Percentiles rank a stretch among this genome's conserved stretches.
Conservation (phyloP, 805 yeast species). For the Yarrowia sp. region DNA sequence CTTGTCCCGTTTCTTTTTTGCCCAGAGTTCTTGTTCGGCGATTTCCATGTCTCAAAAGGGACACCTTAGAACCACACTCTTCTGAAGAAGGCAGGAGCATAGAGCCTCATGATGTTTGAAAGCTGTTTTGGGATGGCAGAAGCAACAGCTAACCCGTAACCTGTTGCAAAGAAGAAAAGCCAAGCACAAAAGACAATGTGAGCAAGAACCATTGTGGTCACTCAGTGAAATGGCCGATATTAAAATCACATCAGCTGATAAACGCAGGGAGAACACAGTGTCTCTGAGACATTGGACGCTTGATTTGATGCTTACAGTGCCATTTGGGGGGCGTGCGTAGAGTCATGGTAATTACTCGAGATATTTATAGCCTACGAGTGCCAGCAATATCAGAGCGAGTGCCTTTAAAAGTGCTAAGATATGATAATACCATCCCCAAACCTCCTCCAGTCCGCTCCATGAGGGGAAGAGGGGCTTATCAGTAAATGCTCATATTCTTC, state of each 20-base stretch:
- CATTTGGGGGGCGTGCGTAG: background rate
- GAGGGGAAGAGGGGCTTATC: too few species aligned
- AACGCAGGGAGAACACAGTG: slow-evolving; percentile 2
- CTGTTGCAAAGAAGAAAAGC: too few species aligned
- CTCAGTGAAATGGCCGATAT: too few species aligned
- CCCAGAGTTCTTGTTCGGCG: background rate
- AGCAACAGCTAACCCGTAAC: too few species aligned
- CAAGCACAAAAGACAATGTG: too few species aligned
- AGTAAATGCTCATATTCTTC: too few species aligned
- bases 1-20: background rate
- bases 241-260: background rate
- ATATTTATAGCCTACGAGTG: background rate
- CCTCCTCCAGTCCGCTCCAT: too few species aligned
- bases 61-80: background rate
- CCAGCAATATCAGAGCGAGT: too few species aligned
- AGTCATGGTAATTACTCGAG: background rate
- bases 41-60: slow-evolving; percentile 2
- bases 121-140: background rate
- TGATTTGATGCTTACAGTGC: slow-evolving; percentile 2
- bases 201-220: too few species aligned
- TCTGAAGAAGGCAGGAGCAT: too few species aligned
- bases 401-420: too few species aligned
- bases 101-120: background rate
- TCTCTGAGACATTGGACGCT: slow-evolving; percentile 14
- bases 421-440: too few species aligned